Percentiles rank a stretch among this genome's conserved stretches.
These are phyloP conservation scores for Globisporangium megalacanthum DNA, from an alignment of 352 stramenopile genomes.

Conservation along the genomic window DNA sequence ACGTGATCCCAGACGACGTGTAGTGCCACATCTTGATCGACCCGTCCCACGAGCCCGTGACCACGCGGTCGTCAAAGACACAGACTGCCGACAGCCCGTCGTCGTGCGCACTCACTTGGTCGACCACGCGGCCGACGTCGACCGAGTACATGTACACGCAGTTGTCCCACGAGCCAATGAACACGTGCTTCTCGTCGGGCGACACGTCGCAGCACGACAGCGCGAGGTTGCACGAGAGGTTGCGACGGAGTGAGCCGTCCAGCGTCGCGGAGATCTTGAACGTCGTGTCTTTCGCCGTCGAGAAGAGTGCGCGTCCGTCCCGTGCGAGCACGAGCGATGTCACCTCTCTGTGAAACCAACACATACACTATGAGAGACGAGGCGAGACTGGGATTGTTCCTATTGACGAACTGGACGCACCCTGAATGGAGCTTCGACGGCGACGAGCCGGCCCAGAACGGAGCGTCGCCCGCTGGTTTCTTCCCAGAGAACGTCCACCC, in stretches of 20 bases:
- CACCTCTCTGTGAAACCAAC: slow-evolving; percentile 55
- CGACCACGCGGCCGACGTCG: slow-evolving; percentile 39
- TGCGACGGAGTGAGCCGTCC: slow-evolving; percentile 23
- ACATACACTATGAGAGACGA: slow-evolving; percentile 26
- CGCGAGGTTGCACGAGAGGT: slow-evolving; percentile 25
- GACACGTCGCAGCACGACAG: slow-evolving; percentile 72
- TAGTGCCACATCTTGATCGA: slow-evolving; percentile 75
- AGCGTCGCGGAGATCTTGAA: slow-evolving; percentile 43
- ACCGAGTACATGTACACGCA: slow-evolving; percentile 71
- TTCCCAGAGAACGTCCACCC: slow-evolving; percentile 62
- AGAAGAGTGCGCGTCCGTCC: slow-evolving; percentile 42
- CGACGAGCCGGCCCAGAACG: slow-evolving; percentile 59
- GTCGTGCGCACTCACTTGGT: slow-evolving; percentile 57
- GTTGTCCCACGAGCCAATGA: slow-evolving; percentile 75
- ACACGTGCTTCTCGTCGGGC: slow-evolving; percentile 45
- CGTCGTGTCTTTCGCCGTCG: slow-evolving; percentile 62
- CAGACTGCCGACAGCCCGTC: slow-evolving; percentile 70
- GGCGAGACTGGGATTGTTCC: slow-evolving; percentile 9
- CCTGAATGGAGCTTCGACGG: slow-evolving; percentile 64
- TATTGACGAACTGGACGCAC: slow-evolving; percentile 27
- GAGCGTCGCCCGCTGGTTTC: slow-evolving; percentile 27
- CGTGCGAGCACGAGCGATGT: slow-evolving; percentile 58
- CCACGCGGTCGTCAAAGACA: slow-evolving; percentile 43
- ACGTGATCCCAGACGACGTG: slow-evolving; percentile 40
- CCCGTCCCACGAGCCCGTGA: slow-evolving; percentile 76